Evolutionary conservation across 108 stramenopile genomes (phyloP).

Genomic region (Epithemia pelagica): DNA sequence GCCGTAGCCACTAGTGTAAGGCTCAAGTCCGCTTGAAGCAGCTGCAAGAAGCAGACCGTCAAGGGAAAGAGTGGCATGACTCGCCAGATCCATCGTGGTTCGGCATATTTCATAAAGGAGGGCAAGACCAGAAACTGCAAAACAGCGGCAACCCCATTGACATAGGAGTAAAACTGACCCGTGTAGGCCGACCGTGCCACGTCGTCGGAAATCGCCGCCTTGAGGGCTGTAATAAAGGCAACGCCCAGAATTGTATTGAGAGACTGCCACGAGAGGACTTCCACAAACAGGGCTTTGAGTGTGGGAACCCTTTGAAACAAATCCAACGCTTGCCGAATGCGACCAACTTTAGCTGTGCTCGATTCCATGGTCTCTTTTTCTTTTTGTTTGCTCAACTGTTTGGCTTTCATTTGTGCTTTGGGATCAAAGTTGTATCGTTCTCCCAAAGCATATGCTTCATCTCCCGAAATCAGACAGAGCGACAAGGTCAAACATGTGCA

Average conservation of each 20-base stretch:
- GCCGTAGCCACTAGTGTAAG: constrained; percentile 48
- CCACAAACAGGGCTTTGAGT: constrained; percentile 68
- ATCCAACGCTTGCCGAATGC: constrained; percentile 20
- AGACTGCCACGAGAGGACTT: constrained; percentile 76
- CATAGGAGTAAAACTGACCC: constrained; percentile 65
- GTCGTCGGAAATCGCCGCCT: constrained; percentile 51
- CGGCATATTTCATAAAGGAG: constrained; percentile 29
- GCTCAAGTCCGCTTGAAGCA: constrained; percentile 8
- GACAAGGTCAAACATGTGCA: constrained; percentile 37
- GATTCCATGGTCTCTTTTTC: constrained; percentile 2
- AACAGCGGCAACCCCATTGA: constrained; percentile 48
- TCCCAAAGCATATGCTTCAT: constrained; percentile 40
- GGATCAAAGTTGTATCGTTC: constrained; percentile 59
- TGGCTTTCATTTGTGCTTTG: constrained; percentile 14
- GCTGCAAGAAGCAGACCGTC: constrained; percentile 8
- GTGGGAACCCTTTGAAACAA: constrained; percentile 74
- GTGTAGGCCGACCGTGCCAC: constrained; percentile 64
- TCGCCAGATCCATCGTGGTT: constrained; percentile 60
- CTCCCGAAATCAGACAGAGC: constrained; percentile 29
- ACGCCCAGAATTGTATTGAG: constrained; percentile 73
- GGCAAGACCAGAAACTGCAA: constrained; percentile 76
- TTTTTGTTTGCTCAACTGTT: constrained; percentile 17
- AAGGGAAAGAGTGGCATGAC: constrained; percentile 44
- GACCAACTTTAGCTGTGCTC: neutral
- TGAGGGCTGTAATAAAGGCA: constrained; percentile 56